Evolutionary conservation across 1,139 yeast genomes (phyloP), one percentile per base, ranked within the genome.

Genomic region (Pichia sp.): DNA sequence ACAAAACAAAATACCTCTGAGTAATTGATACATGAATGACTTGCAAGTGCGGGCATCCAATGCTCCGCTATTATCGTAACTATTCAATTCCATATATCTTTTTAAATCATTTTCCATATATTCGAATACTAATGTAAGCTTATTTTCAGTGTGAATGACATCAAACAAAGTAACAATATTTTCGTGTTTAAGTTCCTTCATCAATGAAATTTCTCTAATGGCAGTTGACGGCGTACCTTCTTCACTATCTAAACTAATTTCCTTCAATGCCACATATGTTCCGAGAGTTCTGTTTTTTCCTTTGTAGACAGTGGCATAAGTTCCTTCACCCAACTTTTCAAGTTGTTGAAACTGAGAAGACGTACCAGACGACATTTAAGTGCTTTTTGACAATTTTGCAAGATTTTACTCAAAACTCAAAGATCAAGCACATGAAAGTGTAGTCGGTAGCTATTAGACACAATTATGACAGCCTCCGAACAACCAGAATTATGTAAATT

Each of bases 161-260:
- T 91, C 97, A 64, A 88, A 88, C 36, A 91, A 68, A 17, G 96
- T 80, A 34, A 91, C 95, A 48, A 91, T 88, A 61, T 91, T 91
- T 51, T 88, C 95, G 61, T 89, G 95, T 59, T 86, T 89, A 52
- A 91, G 72, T 61, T 91, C 98, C 62, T 91, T 91, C 96, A 91
- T 86, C 48, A 91, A 68, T 8, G 97, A 91, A 46, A 91, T 91
- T 63, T 91, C 98, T 53, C 98, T 73, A 50, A 91, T 91, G 8
- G 98, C 98, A 0, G 98, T 91, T 1, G 96, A 88, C 3, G 98
- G 98, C 0, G 97, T 91, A 11, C 98, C 98, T 63, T 91, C 99
- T 58, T 89, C 97, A 18, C 94, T 82, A 59, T 91, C 99, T 49
- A 91, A 70, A 53, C 82, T 86, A 62, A 91, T 93, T 62, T 91